Evolutionary conservation across 768 basidiomycete genomes (phyloP).

Genomic region (Tylopilus intermedius): DNA sequence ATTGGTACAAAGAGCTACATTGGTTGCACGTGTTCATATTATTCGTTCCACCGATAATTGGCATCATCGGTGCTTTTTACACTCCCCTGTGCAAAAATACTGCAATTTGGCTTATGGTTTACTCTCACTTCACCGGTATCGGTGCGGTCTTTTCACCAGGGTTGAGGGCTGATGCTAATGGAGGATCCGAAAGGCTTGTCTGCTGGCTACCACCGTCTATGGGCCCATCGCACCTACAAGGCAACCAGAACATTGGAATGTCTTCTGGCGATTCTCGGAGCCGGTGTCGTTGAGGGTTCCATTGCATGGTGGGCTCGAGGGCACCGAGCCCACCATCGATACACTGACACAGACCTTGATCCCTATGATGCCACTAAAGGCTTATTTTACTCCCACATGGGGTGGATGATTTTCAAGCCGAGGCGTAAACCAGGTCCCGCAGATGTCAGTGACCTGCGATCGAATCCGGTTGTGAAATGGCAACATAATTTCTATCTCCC

Average conservation of each 20-base stretch:
- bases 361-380: too few relatives aligned
- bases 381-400: too few relatives aligned
- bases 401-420: too few relatives aligned
- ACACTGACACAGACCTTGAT: too few relatives aligned
- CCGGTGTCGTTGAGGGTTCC: slow-evolving; percentile 88
- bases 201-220: slow-evolving; percentile 90
- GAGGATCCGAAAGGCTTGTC: slow-evolving; percentile 54
- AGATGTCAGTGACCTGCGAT: too few relatives aligned
- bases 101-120: slow-evolving; percentile 1
- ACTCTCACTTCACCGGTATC: slow-evolving; percentile 70
- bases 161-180: background rate
- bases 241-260: slow-evolving; percentile 82
- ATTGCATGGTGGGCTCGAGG: slow-evolving; percentile 94
- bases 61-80: background rate
- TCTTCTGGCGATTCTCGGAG: slow-evolving; percentile 73
- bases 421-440: too few relatives aligned
- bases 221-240: slow-evolving; percentile 92
- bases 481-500: too few relatives aligned
- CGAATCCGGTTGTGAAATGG: too few relatives aligned
- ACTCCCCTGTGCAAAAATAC: slow-evolving; percentile 4
- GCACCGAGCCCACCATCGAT: too few relatives aligned
- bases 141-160: slow-evolving; percentile 39
- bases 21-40: slow-evolving; percentile 10
- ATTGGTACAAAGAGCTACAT: slow-evolving; percentile 11
- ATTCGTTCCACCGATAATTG: slow-evolving; percentile 3